phyloP scores from a whole-genome alignment of 78 protist species.

The Guillardia theta region DNA sequence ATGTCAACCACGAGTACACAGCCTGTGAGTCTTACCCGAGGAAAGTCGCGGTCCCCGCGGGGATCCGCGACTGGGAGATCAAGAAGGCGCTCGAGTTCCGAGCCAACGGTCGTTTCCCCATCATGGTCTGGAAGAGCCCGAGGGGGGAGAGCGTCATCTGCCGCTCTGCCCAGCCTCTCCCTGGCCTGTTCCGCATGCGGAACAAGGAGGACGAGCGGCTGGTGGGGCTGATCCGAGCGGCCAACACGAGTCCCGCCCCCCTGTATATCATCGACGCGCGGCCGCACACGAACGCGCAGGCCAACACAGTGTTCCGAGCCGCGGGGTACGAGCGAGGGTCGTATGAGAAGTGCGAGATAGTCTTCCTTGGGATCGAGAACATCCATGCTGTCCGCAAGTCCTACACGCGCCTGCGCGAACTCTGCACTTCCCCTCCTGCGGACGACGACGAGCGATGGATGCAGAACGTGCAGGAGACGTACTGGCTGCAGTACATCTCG shows the following conservation, averaged over 20 bases:
- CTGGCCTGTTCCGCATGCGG: constrained; percentile 42
- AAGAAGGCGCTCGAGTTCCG: constrained; percentile 37
- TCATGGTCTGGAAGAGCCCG: not conserved
- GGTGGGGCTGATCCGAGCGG: not conserved
- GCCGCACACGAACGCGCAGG: constrained; percentile 37
- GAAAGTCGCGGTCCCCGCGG: not conserved
- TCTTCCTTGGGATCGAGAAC: constrained; percentile 37
- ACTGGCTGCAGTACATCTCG: constrained; percentile 33
- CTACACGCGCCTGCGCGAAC: not conserved
- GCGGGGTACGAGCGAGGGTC: constrained; percentile 43
- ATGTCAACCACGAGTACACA: constrained; percentile 34
- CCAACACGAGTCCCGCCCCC: constrained; percentile 3
- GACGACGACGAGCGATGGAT: constrained; percentile 31
- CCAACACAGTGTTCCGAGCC: constrained; percentile 28
- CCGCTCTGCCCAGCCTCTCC: constrained; percentile 26
- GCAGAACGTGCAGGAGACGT: not conserved
- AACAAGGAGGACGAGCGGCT: constrained; percentile 43
- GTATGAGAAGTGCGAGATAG: constrained; percentile 25
- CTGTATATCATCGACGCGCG: constrained; percentile 38
- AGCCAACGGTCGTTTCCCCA: constrained; percentile 2
- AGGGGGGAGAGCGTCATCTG: not conserved
- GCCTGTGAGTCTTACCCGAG: constrained; percentile 29
- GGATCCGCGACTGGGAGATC: constrained; percentile 43
- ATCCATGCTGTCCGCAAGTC: not conserved
- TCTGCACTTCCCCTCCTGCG: not conserved